Percentiles rank a stretch among this genome's conserved stretches.
phyloP scores from a whole-genome alignment of 2,329 filamentous ascomycete genomes.

The Acrocalymma vagum region DNA sequence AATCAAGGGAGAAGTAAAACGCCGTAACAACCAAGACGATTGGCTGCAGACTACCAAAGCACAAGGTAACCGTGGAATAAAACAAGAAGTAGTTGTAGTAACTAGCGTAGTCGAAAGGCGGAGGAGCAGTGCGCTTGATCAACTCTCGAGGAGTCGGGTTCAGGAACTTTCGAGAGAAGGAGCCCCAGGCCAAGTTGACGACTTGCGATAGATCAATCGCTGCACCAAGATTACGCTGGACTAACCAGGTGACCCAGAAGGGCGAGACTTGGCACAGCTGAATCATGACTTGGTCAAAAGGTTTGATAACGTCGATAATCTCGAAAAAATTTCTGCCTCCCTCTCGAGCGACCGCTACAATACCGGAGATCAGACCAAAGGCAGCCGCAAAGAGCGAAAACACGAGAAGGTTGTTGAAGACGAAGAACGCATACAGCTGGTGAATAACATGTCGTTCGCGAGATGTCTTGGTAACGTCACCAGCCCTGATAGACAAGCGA shows the following conservation, averaged over 20 bases:
- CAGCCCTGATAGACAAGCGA: slow-evolving; percentile 80
- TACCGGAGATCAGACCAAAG: slow-evolving; percentile 75
- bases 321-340: slow-evolving; percentile 66
- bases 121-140: slow-evolving; percentile 92
- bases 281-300: slow-evolving; percentile 72
- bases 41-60: slow-evolving; percentile 85
- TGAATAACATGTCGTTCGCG: slow-evolving; percentile 89
- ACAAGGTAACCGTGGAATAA: slow-evolving; percentile 88
- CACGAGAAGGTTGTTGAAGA: slow-evolving; percentile 95
- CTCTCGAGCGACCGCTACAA: slow-evolving; percentile 66
- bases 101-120: slow-evolving; percentile 90
- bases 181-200: slow-evolving; percentile 83
- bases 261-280: slow-evolving; percentile 82
- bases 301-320: slow-evolving; percentile 70
- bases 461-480: slow-evolving; percentile 90
- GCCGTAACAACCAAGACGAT: slow-evolving; percentile 86
- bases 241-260: slow-evolving; percentile 81
- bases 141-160: slow-evolving; percentile 88
- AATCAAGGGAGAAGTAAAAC: slow-evolving; percentile 88
- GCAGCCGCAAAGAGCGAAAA: slow-evolving; percentile 91
- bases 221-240: slow-evolving; percentile 92
- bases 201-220: slow-evolving; percentile 93
- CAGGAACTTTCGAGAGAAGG: slow-evolving; percentile 83
- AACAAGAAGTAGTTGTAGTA: slow-evolving; percentile 99
- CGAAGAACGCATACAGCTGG: slow-evolving; percentile 94